Evolutionary conservation across 768 basidiomycete species (phyloP).

Genomic region (Lactarius indigo): DNA sequence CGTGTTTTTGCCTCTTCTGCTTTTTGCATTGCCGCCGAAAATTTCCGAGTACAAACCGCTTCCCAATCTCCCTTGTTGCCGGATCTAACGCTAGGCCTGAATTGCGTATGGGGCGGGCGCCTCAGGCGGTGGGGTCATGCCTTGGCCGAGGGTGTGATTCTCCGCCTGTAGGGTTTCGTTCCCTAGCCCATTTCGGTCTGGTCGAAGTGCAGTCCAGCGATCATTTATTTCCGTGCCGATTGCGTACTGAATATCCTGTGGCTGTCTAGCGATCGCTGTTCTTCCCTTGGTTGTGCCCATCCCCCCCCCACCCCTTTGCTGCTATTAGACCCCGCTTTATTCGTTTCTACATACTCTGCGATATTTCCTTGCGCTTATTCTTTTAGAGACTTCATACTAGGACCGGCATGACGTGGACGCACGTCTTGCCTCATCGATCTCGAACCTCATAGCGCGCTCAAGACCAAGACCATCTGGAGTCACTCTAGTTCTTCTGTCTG

Average conservation of each 20-base stretch:
- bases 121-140: background rate
- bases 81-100: background rate
- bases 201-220: background rate
- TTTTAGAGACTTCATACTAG: background rate
- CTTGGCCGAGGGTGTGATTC: slow-evolving; percentile 3
- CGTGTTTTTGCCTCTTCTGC: background rate
- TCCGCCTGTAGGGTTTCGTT: background rate
- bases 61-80: background rate
- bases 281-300: background rate
- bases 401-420: slow-evolving; percentile 12
- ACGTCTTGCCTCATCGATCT: slow-evolving; percentile 4
- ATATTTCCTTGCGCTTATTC: background rate
- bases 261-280: background rate
- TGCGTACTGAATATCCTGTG: background rate
- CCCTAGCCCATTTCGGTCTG: background rate
- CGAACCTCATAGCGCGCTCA: slow-evolving; percentile 17
- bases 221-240: background rate
- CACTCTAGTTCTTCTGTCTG: slow-evolving; percentile 1
- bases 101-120: background rate
- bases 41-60: background rate
- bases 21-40: background rate
- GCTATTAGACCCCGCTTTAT: background rate
- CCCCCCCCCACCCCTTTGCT: background rate
- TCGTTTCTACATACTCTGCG: background rate
- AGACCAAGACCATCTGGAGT: slow-evolving; percentile 8